Evolutionary conservation across 768 basidiomycete genomes (phyloP), one percentile per base, ranked within the genome.

Genomic region (Neoboletus magnificus): DNA sequence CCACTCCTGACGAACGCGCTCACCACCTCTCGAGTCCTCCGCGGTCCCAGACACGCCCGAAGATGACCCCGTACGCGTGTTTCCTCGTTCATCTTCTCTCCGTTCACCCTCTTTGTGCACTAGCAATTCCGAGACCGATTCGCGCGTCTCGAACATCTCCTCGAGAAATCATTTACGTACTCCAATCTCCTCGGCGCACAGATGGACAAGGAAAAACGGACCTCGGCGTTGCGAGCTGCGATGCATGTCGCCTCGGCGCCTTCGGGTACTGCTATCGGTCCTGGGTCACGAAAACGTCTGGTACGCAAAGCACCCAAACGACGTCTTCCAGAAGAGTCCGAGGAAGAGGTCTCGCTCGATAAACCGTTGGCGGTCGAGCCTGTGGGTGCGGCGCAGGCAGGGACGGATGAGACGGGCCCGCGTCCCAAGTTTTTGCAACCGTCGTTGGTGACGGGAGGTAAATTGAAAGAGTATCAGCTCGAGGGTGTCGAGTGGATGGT

Each of bases 401-500:
- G 9, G 32, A 15, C 43, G 13, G 35, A 44, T 25, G 16, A 25
- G 7, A 1, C 47, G 35, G 33, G 43, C n/a, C 11, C 49, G 9
- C 64, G 62, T 25, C 64, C 72, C 11, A 69, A 77, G 27, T 87
- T 90, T 61, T 72, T 82, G 48, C 96, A 98, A 66, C 90, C 93
- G 0, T 71, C 78, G 2, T 72, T 93, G 18, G 76, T 99, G 39
- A 93, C 93, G 0, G 96, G 96, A 5, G 93, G 85, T 0, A 89
- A 75, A 54, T 71, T 98, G 57, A 93, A 93, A 66, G 81, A 87
- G 33, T 98, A 97, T 68, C 96, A 99, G 68, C 80, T 98, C 2
- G 91, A 94, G 48, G 96, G 96, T 0, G 81, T 97, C 16, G 90
- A 95, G 58, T 98, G 96, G 96, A 90, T 97, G 90, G 86, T 89